Evolutionary conservation across 495 filamentous ascomycete genomes (phyloP), one percentile per base, ranked within the genome.

Genomic region (Xeromyces bisporus): DNA sequence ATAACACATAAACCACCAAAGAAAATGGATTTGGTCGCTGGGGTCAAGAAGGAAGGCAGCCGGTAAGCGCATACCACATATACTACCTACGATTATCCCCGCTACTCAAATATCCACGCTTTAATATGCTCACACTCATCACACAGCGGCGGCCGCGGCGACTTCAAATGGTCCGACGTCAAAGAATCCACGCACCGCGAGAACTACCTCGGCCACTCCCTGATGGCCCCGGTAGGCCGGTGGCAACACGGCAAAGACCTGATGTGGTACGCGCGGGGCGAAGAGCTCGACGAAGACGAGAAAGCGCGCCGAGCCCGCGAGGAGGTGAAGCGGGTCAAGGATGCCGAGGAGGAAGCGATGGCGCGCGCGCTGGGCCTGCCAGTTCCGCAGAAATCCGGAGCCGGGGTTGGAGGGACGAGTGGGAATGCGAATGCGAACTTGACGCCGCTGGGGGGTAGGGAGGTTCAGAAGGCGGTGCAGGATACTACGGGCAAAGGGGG

Each of bases 151-250:
- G 89, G 89, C 44, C 75, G 75, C 46, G 77, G 72, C 58, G 81
- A 91, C 50, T 96, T 97, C 68, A 82, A 75, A 58, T 96, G 89
- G 89, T 78, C 86, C 39, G 82, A 93, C 44, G 89, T 97, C 47
- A 77, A 86, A 43, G 69, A 66, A 30, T 86, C 83, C 23, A 55
- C 66, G 24, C 85, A 94, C 43, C 82, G 89, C 42, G 87, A 97
- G 49, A 94, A 97, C 54, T 97, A 97, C 52, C 76, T 97, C 0
- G 89, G 91, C 25, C 89, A 97, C 52, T 91, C 81, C 14, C 48
- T 97, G 31, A 97, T 91, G 73, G 89, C 89, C 3, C 70, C 89
- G 0, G 91, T 96, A 7, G 89, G 89, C 7, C 80, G 89, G 29
- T 97, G 91, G 89, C 85, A 93, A 42, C 80, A 89, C 40, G 71